Evolutionary conservation across 192 early-diverging fungal species (phyloP), one percentile per base, ranked within the genome.

Genomic region (Chytriomyces confervae): DNA sequence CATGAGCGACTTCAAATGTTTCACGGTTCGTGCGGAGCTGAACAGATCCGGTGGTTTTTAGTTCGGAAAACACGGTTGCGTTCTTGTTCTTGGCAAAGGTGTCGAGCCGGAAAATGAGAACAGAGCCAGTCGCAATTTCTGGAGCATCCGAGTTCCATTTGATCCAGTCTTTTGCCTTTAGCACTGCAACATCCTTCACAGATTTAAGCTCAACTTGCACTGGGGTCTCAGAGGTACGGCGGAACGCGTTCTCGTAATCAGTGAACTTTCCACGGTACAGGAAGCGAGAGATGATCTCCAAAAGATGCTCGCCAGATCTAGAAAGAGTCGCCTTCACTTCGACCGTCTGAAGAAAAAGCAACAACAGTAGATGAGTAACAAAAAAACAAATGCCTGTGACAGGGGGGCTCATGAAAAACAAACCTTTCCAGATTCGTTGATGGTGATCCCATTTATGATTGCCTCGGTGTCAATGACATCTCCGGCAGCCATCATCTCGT

Each of bases 141-240:
- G 84, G 77, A 27, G 89, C 91, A 53, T 81, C 86, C 82, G 87
- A 85, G 66, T 86, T 83, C 91, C 91, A 94, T 16, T 91, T 80
- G 77, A 97, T 89, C 95, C 95, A 98, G 72, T 92, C 85, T 89
- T 97, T 96, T 80, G 95, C 89, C 80, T 91, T 85, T 76, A 98
- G 86, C 63, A 98, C 94, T 50, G 93, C 94, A 73, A 96, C 87
- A 80, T 98, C 96, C 89, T 95, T 94, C 76, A 88, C 86, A 60
- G 89, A 85, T 8, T 84, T 80, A 60, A 98, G 85, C 44, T 81
- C 81, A 57, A 98, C 87, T 66, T 91, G 75, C 78, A 93, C 87
- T 18, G 95, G 92, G 66, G 93, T 90, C 83, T 98, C 96, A 20
- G 89, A 89, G 61, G 91, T 91, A 70, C 91, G 89, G 77, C 92